Percentiles rank a stretch among this genome's conserved stretches.
Evolutionary conservation across 2,329 filamentous ascomycete genomes (phyloP).

Genomic region (Fusarium veterinarium): DNA sequence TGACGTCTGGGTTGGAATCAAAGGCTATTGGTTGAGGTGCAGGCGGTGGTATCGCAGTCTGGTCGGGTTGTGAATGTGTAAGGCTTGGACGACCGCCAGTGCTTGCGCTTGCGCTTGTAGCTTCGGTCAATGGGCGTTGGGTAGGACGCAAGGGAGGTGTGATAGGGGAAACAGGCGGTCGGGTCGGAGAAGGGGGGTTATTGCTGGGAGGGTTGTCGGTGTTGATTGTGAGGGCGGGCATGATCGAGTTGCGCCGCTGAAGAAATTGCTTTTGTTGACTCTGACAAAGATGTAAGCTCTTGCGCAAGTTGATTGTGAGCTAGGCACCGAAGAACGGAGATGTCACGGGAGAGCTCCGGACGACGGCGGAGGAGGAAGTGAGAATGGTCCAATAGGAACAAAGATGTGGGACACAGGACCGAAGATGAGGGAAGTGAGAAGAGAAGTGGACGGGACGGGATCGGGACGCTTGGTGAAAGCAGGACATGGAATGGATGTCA

Average conservation of each 20-base stretch:
- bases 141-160: conserved; percentile 61
- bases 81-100: conserved; percentile 51
- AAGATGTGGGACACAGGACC: neutral
- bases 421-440: neutral
- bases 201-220: conserved; percentile 44
- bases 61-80: conserved; percentile 59
- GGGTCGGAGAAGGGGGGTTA: conserved; percentile 58
- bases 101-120: conserved; percentile 36
- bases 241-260: conserved; percentile 27
- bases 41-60: conserved; percentile 58
- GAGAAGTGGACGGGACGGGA: neutral
- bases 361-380: neutral
- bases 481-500: conserved; percentile 1
- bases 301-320: conserved; percentile 7
- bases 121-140: conserved; percentile 42
- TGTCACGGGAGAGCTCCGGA: conserved; percentile 6
- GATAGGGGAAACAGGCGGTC: conserved; percentile 66
- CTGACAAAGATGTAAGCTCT: neutral
- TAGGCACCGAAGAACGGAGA: conserved; percentile 33
- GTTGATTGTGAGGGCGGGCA: conserved; percentile 50
- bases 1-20: conserved; percentile 81
- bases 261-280: conserved; percentile 15
- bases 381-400: conserved; percentile 12
- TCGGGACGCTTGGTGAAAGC: neutral
- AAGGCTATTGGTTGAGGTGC: conserved; percentile 67